A percentile compares a stretch with the other conserved stretches of the same genome.
phyloP scores from a whole-genome alignment of 768 basidiomycete genomes.

The Leccinum barrowsii region DNA sequence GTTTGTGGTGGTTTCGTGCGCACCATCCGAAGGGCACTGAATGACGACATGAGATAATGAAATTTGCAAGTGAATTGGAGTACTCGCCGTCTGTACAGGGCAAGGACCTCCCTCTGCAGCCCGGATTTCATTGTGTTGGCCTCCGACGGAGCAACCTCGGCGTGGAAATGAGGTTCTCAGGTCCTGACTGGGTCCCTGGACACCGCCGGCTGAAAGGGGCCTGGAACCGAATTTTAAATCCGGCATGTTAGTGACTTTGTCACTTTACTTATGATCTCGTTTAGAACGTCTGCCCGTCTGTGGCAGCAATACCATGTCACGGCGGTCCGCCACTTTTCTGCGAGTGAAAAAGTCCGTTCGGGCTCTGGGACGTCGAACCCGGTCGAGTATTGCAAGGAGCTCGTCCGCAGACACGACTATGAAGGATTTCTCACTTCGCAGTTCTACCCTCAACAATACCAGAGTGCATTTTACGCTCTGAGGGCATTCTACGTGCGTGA shows the following conservation, averaged over 20 bases:
- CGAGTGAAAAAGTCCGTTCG: slow-evolving; percentile 3
- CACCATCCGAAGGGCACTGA: slow-evolving; percentile 74
- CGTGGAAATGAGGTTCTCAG: not conserved
- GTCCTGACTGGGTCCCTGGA: slow-evolving; percentile 14
- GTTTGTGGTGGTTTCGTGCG: slow-evolving; percentile 58
- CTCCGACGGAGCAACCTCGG: not conserved
- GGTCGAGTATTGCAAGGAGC: slow-evolving; percentile 60
- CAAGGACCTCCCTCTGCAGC: slow-evolving; percentile 49
- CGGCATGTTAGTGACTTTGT: not conserved
- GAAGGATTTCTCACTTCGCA: slow-evolving; percentile 71
- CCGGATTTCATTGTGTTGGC: slow-evolving; percentile 37
- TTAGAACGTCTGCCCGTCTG: slow-evolving; percentile 5
- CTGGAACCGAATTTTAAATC: slow-evolving; percentile 2
- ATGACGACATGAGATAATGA: slow-evolving; percentile 2
- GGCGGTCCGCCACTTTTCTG: slow-evolving; percentile 12
- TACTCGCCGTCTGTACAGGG: slow-evolving; percentile 54
- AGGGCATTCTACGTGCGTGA: slow-evolving; percentile 79
- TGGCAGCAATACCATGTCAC: slow-evolving; percentile 8
- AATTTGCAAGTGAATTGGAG: not conserved
- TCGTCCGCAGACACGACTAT: slow-evolving; percentile 79
- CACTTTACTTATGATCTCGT: slow-evolving; percentile 16
- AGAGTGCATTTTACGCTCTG: slow-evolving; percentile 70
- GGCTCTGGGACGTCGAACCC: slow-evolving; percentile 37
- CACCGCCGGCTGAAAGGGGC: slow-evolving; percentile 18
- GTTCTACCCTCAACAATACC: slow-evolving; percentile 64